Evolutionary conservation across 2,329 filamentous ascomycete species (phyloP), one percentile per base, ranked within the genome.

Genomic region (Epichloe scottii): DNA sequence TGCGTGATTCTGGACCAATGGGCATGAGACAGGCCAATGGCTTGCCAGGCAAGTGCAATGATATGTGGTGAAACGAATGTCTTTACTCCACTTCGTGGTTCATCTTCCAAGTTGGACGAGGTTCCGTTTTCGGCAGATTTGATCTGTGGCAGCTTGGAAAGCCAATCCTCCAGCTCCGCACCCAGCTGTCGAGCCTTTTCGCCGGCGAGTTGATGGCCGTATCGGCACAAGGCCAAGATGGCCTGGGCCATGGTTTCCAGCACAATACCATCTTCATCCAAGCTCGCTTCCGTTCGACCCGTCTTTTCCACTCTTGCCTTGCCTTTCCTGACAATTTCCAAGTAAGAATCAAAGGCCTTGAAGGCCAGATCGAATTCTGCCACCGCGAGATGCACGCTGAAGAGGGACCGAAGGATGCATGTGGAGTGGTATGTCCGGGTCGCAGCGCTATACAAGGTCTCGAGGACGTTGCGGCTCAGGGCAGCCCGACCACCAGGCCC

Each of bases 391-490:
- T 98, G 93, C 2, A 95, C 85, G 11, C 82, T 84, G 63, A 97
- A 97, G 0, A 98, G 75, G 60, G 90, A 81, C 52, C 91, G 79
- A 33, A 98, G 71, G 55, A 97, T 87, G 10, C 89, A 74, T 1
- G 91, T 95, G 1, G 93, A 98, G 67, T 98, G 93, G 62, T 93
- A 98, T 0, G 90, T 95, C 66, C 93, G 95, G 10, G 86, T 89
- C 7, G 91, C 88, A 21, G 90, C 88, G 39, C 85, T 85, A 66
- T 97, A 98, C 6, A 98, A 75, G 30, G 89, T 87, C 66, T 93
- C 90, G 40, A 98, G 77, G 34, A 94, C 82, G 48, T 82, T 82
- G 50, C 85, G 81, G 55, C 86, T 86, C 17, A 91, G 71, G 21
- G 77, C 80, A 61, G 84, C 81, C 59, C 89, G 86, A 8, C 89